Conservation (phyloP, 352 stramenopile genomes). For the Elongisporangium undulatum region DNA sequence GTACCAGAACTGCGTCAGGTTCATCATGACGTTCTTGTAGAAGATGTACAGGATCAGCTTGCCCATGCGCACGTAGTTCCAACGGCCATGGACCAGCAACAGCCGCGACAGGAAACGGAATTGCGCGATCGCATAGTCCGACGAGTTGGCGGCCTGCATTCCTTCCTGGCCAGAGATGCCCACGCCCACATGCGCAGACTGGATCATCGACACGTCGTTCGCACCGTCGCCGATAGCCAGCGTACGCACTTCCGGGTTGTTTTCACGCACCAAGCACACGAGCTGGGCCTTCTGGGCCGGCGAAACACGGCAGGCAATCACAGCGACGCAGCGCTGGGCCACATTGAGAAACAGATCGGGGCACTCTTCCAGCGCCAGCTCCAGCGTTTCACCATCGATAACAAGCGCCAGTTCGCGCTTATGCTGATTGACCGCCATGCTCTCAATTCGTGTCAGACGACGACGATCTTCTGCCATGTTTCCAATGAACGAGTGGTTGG, state of each 20-base stretch:
- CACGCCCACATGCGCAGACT: conserved; percentile 90
- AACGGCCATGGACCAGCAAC: conserved; percentile 91
- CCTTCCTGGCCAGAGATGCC: conserved; percentile 93
- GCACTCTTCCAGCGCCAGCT: conserved; percentile 71
- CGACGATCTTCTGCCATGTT: conserved; percentile 16
- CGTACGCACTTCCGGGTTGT: conserved; percentile 77
- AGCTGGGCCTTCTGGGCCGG: conserved; percentile 93
- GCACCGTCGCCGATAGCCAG: conserved; percentile 93
- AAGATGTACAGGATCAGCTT: conserved; percentile 94
- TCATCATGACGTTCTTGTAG: conserved; percentile 96
- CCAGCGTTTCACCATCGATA: conserved; percentile 81
- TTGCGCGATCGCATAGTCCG: conserved; percentile 93
- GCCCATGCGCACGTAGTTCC: conserved; percentile 92
- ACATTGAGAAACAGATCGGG: conserved; percentile 69
- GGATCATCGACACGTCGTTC: conserved; percentile 97
- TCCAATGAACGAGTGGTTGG: neutral
- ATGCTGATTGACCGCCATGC: conserved; percentile 38
- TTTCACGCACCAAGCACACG: conserved; percentile 90
- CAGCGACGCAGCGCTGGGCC: conserved; percentile 80
- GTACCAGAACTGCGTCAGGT: conserved; percentile 94
- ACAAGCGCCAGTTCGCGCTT: conserved; percentile 56
- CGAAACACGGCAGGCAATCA: conserved; percentile 92
- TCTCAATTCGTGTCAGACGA: conserved; percentile 61
- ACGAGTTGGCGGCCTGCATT: conserved; percentile 93
- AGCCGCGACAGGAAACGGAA: conserved; percentile 92